Evolutionary conservation across 2,329 filamentous ascomycete genomes (phyloP), one percentile per base, ranked within the genome.

Genomic region (Aspergillus awamori): DNA sequence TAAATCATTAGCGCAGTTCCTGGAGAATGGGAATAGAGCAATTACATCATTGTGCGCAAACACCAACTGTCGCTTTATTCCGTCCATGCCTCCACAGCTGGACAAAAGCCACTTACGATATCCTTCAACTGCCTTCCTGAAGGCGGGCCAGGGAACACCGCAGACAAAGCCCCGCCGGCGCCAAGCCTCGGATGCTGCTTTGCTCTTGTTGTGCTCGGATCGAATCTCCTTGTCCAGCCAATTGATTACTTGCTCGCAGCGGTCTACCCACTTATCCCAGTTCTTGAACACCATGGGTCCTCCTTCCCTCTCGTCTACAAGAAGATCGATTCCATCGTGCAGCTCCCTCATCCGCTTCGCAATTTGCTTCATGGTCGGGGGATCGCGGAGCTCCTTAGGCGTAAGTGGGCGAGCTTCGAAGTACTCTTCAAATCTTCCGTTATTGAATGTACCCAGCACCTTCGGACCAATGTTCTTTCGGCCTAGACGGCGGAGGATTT

Each of bases 41-140:
- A 89, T 81, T 78, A 96, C 93, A 83, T 99, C 95, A 71, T 97
- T 97, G 76, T 99, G 95, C n/a, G 93, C 92, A 82, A 99, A 99
- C 0, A 97, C 88, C 10, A 99, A 84, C 58, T 87, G 84, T 51
- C 91, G 85, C 56, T 89, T 89, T 59, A 98, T 83, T 53, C 84
- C 86, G 36, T 86, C 79, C 4, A 81, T 73, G 1, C 87, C 87
- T 41, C 89, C 90, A 75, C 93, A 95, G 69, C 87, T 85, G 41
- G 85, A 82, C 56, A 89, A 80, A n/a, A 98, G 79, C 82, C 89
- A 90, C 20, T 81, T 80, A 15, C 93, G 86, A 75, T 97, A 97
- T 70, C 87, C 90, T 22, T 90, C 86, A 33, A 97, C 87, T 36
- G 87, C 85, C 45, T 83, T 82, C 63, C 87, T 87, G 80, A 99